Base-by-base conservation (phyloP, 345 rosid genomes). In the Sonneratia caseolaris region DNA sequence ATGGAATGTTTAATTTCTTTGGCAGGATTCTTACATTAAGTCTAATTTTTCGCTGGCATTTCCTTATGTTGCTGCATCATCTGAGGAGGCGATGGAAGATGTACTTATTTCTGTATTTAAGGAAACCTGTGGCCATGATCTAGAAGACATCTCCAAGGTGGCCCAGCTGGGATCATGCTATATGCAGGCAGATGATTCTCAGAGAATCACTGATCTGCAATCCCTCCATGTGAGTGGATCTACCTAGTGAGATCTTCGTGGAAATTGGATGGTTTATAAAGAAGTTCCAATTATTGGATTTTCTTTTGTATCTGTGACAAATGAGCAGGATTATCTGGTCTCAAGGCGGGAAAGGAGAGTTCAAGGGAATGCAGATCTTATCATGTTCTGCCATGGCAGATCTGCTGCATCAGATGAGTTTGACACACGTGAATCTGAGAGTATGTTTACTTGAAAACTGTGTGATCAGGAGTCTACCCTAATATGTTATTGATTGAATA, bases 31-130 rank as follows among this genome's bases (percentile, higher is more conserved):
- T 13, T 88, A 76, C 79, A 77, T 79, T 18, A 77, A 73, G 49
- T 88, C 98, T 77, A 95, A 89, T 75, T 89, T 89, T 78, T 95
- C 99, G 68, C 66, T 92, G 96, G 99, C 94, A 40, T 95, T 92
- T 78, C 99, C 98, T 18, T 95, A 86, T 69, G 85, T 95, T 80
- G 71, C 86, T 76, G 77, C 90, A 43, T 81, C 91, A n/a, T 86
- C 82, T 79, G 88, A 87, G 76, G 90, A 89, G 81, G 79, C 87
- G 61, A 84, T 95, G 86, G 97, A 90, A 79, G 82, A 61, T 71
- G 78, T 83, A 47, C 85, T 95, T 84, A 76, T 92, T 78, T 84
- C 89, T 37, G 90, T 86, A 27, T 89, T 95, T 67, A 78, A 74
- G 21, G 86, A 90, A 77, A 84, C 88, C 68, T 92, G 99, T 76